phyloP scores from a whole-genome alignment of 225 moss, liverwort and hornwort species.

The Bryum argenteum region DNA sequence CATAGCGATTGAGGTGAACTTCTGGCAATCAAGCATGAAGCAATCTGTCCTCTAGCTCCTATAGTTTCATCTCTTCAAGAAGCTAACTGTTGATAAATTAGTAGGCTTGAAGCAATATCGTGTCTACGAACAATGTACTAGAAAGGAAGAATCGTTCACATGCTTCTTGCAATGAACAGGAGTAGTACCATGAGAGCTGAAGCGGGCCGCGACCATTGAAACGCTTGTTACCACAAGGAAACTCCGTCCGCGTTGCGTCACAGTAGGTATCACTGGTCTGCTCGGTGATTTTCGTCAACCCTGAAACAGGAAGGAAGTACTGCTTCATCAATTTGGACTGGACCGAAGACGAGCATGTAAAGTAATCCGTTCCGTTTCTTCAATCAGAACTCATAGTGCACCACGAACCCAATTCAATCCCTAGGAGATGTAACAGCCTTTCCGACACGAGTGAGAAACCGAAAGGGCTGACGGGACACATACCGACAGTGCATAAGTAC shows the following conservation, averaged over 20 bases:
- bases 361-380: background rate
- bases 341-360: background rate
- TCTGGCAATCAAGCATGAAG: background rate
- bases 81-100: background rate
- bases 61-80: background rate
- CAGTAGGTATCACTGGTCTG: constrained; percentile 46
- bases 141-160: background rate
- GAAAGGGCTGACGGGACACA: background rate
- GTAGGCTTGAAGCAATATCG: background rate
- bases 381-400: background rate
- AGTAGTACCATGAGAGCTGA: constrained; percentile 61
- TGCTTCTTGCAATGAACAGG: background rate
- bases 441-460: background rate
- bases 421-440: background rate
- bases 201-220: constrained; percentile 72
- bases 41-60: background rate
- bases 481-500: too few relatives aligned
- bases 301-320: constrained; percentile 16
- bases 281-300: constrained; percentile 44
- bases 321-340: background rate
- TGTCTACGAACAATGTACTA: background rate
- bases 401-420: background rate
- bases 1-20: background rate
- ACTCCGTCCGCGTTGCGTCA: background rate
- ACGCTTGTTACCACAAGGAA: constrained; percentile 44